A percentile compares a stretch with the other conserved stretches of the same genome.
phyloP scores from a whole-genome alignment of 129 eudicot genomes.

The Silybum marianum region DNA sequence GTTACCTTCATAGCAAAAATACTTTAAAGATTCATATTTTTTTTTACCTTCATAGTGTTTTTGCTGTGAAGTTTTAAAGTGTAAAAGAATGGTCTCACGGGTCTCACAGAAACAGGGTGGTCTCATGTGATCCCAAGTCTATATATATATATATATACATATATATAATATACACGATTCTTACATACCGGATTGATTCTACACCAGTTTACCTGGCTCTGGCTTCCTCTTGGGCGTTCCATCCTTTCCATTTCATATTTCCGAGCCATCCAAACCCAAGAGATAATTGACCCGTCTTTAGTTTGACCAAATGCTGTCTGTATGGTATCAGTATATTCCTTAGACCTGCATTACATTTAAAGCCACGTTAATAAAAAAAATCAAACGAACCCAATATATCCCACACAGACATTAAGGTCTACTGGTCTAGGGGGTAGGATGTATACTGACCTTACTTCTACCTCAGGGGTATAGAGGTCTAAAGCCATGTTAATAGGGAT shows the following conservation, averaged over 20 bases:
- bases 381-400: neutral
- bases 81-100: too few relatives aligned
- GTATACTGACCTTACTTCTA: neutral
- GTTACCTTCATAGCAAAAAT: too few relatives aligned
- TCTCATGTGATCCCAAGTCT: too few relatives aligned
- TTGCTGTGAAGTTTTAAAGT: too few relatives aligned
- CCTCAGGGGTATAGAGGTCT: neutral
- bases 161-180: slow-evolving; percentile 17
- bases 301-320: slow-evolving; percentile 72
- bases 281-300: slow-evolving; percentile 51
- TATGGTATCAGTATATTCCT: slow-evolving; percentile 81
- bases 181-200: slow-evolving; percentile 15
- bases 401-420: neutral
- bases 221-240: slow-evolving; percentile 42
- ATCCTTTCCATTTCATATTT: slow-evolving; percentile 65
- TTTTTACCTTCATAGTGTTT: too few relatives aligned
- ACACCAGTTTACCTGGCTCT: neutral
- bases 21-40: too few relatives aligned
- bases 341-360: slow-evolving; percentile 55
- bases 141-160: neutral
- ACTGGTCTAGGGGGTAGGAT: neutral
- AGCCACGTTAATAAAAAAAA: neutral
- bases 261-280: slow-evolving; percentile 68
- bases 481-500: neutral
- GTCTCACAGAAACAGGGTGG: too few relatives aligned